Percentiles rank a stretch among this genome's conserved stretches.
phyloP scores from a whole-genome alignment of 2,329 filamentous ascomycete species.

The Coniochaeta sp. region DNA sequence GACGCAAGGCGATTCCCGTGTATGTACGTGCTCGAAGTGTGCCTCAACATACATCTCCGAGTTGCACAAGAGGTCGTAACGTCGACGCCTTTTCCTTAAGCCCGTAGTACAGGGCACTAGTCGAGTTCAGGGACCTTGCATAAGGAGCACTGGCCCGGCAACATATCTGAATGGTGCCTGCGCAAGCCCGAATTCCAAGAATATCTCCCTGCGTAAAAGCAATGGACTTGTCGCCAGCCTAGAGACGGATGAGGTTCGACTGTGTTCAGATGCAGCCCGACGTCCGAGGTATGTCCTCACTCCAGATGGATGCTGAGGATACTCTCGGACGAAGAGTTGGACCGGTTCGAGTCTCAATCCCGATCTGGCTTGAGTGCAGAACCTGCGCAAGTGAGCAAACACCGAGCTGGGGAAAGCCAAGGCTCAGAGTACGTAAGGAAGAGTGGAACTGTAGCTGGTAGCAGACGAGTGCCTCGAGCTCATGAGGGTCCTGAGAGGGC shows the following conservation, averaged over 20 bases:
- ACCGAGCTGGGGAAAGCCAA: background rate
- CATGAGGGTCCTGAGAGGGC: too few species aligned
- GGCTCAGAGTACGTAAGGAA: background rate
- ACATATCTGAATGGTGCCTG: background rate
- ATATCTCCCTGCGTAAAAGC: constrained; percentile 1
- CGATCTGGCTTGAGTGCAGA: background rate
- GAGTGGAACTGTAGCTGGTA: background rate
- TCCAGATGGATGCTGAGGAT: background rate
- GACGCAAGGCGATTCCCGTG: background rate
- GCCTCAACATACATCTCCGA: too few species aligned
- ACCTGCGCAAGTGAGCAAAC: too few species aligned
- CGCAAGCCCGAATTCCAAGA: background rate
- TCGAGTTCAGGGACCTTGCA: background rate
- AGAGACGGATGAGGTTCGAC: background rate
- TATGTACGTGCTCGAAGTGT: background rate
- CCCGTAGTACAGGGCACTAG: background rate
- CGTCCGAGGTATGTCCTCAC: background rate
- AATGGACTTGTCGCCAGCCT: background rate
- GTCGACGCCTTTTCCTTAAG: too few species aligned
- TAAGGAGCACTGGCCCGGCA: background rate
- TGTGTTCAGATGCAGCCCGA: background rate
- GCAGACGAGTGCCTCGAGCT: too few species aligned
- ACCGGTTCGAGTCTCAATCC: background rate
- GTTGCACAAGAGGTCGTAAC: too few species aligned
- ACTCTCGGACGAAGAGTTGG: background rate